Evolutionary conservation across 2,329 filamentous ascomycete species (phyloP), one percentile per base, ranked within the genome.

Genomic region (Bipolaris sorokiniana): DNA sequence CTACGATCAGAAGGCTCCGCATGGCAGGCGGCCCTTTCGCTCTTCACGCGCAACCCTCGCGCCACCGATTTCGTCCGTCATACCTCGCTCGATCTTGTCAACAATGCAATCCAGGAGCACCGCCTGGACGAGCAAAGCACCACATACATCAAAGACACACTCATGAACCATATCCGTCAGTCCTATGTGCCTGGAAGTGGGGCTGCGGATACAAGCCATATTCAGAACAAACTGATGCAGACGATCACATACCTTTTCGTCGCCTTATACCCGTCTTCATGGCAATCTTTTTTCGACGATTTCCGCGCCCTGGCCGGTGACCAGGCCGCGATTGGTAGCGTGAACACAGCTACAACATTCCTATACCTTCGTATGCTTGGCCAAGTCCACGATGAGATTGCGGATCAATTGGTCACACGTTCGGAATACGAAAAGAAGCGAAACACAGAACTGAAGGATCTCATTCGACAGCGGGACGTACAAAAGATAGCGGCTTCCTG

Each of bases 161-260:
- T 99, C 64, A 83, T 97, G 79, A 85, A 86, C 66, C 97, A 98
- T 77, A 84, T 95, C 59, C 86, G 86, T 64, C 86, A 89, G 68
- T 87, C 85, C 47, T 98, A 97, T 76, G 85, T 87, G 51, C 80
- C 83, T 37, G 77, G 79, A 31, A 83, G 84, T 53, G 81, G 83
- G 56, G 77, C 81, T 50, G 79, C 88, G 62, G 95, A 99, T 74
- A 86, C 88, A 7, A 76, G 86, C 22, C 85, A 86, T 64, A 88
- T 99, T 41, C 94, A 98, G 79, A 99, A 98, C 81, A 99, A 99
- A 79, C 86, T 99, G 65, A 93, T 94, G 44, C 95, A 99, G 79
- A 97, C 93, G 11, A 81, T 99, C 68, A 99, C 95, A 9, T 95
- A 92, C 72, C 87, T 99, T 48, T 99, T 99, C 77, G 90, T 92